Evolutionary conservation across 2,329 filamentous ascomycete genomes (phyloP).

Genomic region (Aspergillus texensis): DNA sequence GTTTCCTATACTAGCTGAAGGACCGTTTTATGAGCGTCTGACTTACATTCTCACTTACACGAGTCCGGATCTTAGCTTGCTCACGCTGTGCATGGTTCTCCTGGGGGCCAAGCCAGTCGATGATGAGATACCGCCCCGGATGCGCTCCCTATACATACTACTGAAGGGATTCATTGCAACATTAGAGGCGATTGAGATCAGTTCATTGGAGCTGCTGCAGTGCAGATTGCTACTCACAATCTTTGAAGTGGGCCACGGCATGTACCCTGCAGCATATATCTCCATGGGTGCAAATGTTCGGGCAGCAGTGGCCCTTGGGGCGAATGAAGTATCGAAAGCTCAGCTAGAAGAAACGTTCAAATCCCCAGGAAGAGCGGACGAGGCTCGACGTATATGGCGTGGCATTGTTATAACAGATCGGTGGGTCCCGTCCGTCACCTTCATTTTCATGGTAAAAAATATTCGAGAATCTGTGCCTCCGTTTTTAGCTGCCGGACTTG

Average conservation of each 20-base stretch:
- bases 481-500: no score
- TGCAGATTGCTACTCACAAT: not conserved
- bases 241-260: slow-evolving; percentile 1
- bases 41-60: not conserved
- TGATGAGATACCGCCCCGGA: not conserved
- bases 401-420: slow-evolving; percentile 5
- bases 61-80: not conserved
- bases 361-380: not conserved
- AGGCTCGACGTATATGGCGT: slow-evolving; percentile 5
- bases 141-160: slow-evolving; percentile 2
- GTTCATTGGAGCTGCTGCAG: slow-evolving; percentile 3
- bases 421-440: not conserved
- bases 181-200: not conserved
- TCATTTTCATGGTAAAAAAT: not conserved
- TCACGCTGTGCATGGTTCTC: slow-evolving; percentile 4
- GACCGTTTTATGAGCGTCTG: not conserved
- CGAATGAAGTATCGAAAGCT: not conserved
- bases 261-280: slow-evolving; percentile 7
- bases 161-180: slow-evolving; percentile 1
- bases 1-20: not conserved
- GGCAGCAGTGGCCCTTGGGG: not conserved
- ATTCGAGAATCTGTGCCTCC: not conserved
- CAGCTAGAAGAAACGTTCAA: not conserved
- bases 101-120: not conserved
- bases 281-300: slow-evolving; percentile 6